Evolutionary conservation across 2,329 filamentous ascomycete species (phyloP).

Genomic region (Trichoderma koningii): DNA sequence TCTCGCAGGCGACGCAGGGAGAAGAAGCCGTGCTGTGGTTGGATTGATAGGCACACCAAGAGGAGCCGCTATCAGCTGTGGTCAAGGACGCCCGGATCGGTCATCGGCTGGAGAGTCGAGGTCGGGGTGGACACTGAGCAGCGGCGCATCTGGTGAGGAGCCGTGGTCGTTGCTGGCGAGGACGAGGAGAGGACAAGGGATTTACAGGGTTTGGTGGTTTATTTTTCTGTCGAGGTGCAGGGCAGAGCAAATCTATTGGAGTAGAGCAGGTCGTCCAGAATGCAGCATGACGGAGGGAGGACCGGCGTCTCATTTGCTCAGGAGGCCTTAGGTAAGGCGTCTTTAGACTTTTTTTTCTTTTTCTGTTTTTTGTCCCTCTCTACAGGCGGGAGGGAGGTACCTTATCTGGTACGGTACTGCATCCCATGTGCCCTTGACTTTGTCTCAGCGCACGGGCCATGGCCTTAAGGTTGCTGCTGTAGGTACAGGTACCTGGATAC

Average conservation of each 20-base stretch:
- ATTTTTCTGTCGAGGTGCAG: slow-evolving; percentile 2
- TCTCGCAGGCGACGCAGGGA: slow-evolving; percentile 10
- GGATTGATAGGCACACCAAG: slow-evolving; percentile 8
- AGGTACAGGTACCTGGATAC: not conserved
- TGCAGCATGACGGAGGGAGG: slow-evolving; percentile 27
- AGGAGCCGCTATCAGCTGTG: slow-evolving; percentile 26
- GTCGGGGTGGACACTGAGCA: slow-evolving; percentile 12
- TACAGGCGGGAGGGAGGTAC: no score
- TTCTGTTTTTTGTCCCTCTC: no score
- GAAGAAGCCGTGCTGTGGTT: not conserved
- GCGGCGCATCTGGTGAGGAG: slow-evolving; percentile 25
- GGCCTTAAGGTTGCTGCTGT: not conserved
- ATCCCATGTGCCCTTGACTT: slow-evolving; percentile 4
- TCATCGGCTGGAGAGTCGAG: slow-evolving; percentile 25
- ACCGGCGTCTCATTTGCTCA: slow-evolving; percentile 20
- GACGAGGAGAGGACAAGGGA: not conserved
- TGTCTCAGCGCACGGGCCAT: slow-evolving; percentile 7
- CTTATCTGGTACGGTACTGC: no score
- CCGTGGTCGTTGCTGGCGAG: slow-evolving; percentile 18
- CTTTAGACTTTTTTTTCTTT: not conserved
- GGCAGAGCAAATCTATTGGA: slow-evolving; percentile 21
- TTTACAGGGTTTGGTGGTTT: not conserved
- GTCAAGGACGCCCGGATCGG: slow-evolving; percentile 20
- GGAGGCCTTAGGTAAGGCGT: slow-evolving; percentile 23
- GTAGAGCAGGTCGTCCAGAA: slow-evolving; percentile 21